Percentiles rank a stretch among this genome's conserved stretches.
These are phyloP conservation scores for Liriodendron chinense DNA, from an alignment of 164 flowering plant species.

Conservation along the genomic window DNA sequence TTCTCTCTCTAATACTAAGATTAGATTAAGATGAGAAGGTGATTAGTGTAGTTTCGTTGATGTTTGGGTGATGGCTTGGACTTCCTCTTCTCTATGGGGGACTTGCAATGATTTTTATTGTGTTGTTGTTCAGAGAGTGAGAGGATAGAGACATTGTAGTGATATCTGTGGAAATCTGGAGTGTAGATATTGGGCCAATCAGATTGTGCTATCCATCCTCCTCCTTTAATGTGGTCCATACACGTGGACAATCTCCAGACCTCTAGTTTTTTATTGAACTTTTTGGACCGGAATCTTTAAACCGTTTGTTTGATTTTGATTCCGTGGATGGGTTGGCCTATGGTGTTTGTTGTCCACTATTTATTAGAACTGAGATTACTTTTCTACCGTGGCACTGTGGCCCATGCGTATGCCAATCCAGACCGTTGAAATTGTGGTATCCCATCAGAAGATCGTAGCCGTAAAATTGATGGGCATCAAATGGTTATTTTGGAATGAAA, in stretches of 20 bases:
- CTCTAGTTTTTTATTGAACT: slow-evolving; percentile 4
- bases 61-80: background rate
- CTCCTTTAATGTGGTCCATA: slow-evolving; percentile 19
- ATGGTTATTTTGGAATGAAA: no score
- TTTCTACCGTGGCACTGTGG: no score
- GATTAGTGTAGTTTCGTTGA: background rate
- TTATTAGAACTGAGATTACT: no score
- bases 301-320: background rate
- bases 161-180: slow-evolving; percentile 24
- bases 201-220: slow-evolving; percentile 44
- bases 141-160: slow-evolving; percentile 31
- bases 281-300: background rate
- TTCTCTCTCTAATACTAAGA: background rate
- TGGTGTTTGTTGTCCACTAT: background rate
- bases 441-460: no score
- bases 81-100: background rate
- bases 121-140: background rate
- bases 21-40: background rate
- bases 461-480: no score
- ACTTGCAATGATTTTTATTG: background rate
- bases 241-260: slow-evolving; percentile 46
- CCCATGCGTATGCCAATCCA: no score
- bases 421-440: no score
- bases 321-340: background rate
- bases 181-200: slow-evolving; percentile 76